These are phyloP conservation scores for Neoascochyta sp. DNA, from an alignment of 2,329 filamentous ascomycete species.

Conservation along the genomic window DNA sequence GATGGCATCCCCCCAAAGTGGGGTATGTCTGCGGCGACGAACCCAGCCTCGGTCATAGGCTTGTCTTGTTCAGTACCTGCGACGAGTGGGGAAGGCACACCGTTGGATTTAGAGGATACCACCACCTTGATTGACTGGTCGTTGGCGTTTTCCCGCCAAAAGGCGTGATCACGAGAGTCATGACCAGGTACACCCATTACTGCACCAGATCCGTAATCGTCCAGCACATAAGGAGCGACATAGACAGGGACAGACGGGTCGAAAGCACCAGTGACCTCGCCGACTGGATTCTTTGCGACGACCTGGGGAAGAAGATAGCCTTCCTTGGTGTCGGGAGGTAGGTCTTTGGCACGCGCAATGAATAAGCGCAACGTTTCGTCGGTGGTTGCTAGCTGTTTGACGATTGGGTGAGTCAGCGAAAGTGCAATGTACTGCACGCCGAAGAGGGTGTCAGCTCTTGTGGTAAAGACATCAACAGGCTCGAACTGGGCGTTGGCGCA, in stretches of 20 bases:
- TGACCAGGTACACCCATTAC: slow-evolving; percentile 92
- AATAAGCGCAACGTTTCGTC: slow-evolving; percentile 65
- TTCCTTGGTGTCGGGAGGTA: slow-evolving; percentile 55
- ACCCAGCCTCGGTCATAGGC: slow-evolving; percentile 63
- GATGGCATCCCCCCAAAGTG: slow-evolving; percentile 63
- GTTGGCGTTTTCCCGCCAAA: slow-evolving; percentile 69
- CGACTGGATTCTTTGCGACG: slow-evolving; percentile 42
- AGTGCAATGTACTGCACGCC: slow-evolving; percentile 83
- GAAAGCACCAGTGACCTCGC: slow-evolving; percentile 48
- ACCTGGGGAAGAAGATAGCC: slow-evolving; percentile 62
- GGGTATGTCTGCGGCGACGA: slow-evolving; percentile 64
- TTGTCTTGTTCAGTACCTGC: slow-evolving; percentile 42
- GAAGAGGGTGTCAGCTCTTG: slow-evolving; percentile 79
- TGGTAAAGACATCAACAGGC: slow-evolving; percentile 73
- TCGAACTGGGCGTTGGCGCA: slow-evolving; percentile 37
- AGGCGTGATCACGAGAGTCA: slow-evolving; percentile 71
- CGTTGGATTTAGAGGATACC: slow-evolving; percentile 12
- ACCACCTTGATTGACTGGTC: slow-evolving; percentile 62
- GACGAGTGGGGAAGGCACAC: slow-evolving; percentile 10
- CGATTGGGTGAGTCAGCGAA: slow-evolving; percentile 68
- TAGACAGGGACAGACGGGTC: slow-evolving; percentile 67
- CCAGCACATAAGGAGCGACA: slow-evolving; percentile 79
- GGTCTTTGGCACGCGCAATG: slow-evolving; percentile 53
- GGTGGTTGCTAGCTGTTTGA: slow-evolving; percentile 56
- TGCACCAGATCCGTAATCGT: slow-evolving; percentile 80